Evolutionary conservation across 2,329 filamentous ascomycete genomes (phyloP), one percentile per base, ranked within the genome.

Genomic region (Fusarium fujikuroi): DNA sequence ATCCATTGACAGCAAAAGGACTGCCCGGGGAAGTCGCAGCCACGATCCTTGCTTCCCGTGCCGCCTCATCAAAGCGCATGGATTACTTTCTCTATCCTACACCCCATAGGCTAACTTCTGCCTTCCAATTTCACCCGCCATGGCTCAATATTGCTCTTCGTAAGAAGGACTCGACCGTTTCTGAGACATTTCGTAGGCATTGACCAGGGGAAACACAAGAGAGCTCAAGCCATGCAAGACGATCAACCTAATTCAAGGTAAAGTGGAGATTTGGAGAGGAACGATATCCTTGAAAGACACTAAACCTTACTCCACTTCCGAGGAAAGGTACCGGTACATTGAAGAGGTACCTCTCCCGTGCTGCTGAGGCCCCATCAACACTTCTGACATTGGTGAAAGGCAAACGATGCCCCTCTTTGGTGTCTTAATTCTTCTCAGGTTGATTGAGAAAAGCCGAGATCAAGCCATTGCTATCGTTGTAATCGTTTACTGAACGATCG

Each of bases 161-260:
- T 34, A 50, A 49, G n/a, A 37, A 46, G 21, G 53, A 59, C 30
- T 53, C 63, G 40, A 44, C 58, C 42, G 60, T 63, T 66, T 66
- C 66, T 64, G 65, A 39, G 59, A 69, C 50, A 69, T 64, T 63
- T 56, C 49, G 16, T 14, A 52, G 28, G 21, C 60, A 53, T 19
- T n/a, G 49, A 46, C 43, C 28, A 62, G 46, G 53, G 62, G 39
- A 53, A 60, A 44, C 53, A 60, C 52, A 32, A 58, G 30, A 46
- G 19, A 53, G 63, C 66, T 59, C 67, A 69, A 60, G 63, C 63
- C 73, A 70, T 66, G 59, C 65, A 50, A 56, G 70, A 66, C 64
- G 73, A 75, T 75, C 70, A 69, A 70, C 66, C 67, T 52, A 66
- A 74, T 74, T 68, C 62, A 46, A 57, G 46, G 59, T 52, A 71